Conservation (phyloP, 2,329 filamentous ascomycete genomes). For the Proliferodiscus dingleyae region DNA sequence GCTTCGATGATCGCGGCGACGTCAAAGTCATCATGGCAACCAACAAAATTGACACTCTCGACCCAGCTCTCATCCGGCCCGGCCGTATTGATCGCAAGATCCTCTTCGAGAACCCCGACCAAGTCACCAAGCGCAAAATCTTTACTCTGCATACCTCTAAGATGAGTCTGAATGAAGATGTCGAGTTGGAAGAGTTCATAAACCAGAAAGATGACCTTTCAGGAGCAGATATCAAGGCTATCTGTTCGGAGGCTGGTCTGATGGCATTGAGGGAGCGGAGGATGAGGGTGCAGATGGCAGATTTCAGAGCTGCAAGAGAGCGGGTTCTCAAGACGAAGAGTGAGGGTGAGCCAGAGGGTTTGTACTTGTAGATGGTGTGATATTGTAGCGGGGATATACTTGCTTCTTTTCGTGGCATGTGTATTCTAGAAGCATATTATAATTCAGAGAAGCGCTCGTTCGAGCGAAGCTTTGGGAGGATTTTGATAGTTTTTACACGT, state of each 20-base stretch:
- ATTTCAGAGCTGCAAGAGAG: constrained; percentile 89
- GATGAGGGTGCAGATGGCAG: constrained; percentile 98
- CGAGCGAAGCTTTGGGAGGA: no score
- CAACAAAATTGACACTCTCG: constrained; percentile 98
- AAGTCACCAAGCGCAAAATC: constrained; percentile 96
- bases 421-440: constrained; percentile 31
- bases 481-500: no score
- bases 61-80: constrained; percentile 91
- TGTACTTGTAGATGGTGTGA: constrained; percentile 74
- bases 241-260: constrained; percentile 94
- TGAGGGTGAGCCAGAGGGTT: constrained; percentile 93
- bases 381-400: constrained; percentile 11
- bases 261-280: constrained; percentile 89
- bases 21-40: constrained; percentile 99
- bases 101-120: constrained; percentile 61
- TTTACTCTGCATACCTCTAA: constrained; percentile 97
- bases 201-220: constrained; percentile 96
- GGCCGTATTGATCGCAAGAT: constrained; percentile 99
- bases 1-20: constrained; percentile 96
- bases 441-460: no score
- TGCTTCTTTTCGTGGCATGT: constrained; percentile 23
- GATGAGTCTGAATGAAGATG: constrained; percentile 93
- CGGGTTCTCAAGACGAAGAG: constrained; percentile 97
- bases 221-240: constrained; percentile 97
- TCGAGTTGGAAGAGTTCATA: constrained; percentile 98